These are phyloP conservation scores for Alternaria gansuensis DNA, from an alignment of 2,329 filamentous ascomycete species.

Conservation along the genomic window DNA sequence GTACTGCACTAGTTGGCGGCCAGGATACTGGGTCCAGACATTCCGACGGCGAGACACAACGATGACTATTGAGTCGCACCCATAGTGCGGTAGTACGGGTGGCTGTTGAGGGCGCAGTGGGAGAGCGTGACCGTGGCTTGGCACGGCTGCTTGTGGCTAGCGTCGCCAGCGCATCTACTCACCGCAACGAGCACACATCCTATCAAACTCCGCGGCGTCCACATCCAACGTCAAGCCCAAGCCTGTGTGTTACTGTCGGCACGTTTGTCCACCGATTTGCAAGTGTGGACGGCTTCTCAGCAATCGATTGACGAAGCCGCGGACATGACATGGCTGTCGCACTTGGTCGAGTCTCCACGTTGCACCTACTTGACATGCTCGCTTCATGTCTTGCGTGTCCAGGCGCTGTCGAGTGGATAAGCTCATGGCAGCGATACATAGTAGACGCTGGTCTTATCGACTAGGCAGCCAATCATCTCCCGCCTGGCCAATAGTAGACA, in stretches of 20 bases:
- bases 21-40: constrained; percentile 37
- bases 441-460: constrained; percentile 20
- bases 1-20: constrained; percentile 33
- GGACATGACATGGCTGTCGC: constrained; percentile 49
- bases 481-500: constrained; percentile 36
- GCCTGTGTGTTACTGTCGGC: constrained; percentile 48
- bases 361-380: constrained; percentile 40
- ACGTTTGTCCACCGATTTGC: constrained; percentile 46
- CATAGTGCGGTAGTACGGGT: constrained; percentile 34
- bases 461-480: constrained; percentile 20
- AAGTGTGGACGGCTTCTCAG: constrained; percentile 28
- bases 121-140: constrained; percentile 43
- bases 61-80: constrained; percentile 27
- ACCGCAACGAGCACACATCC: constrained; percentile 47
- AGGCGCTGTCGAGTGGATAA: constrained; percentile 26
- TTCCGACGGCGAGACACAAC: constrained; percentile 36
- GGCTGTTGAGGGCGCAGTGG: constrained; percentile 37
- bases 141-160: constrained; percentile 31
- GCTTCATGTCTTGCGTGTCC: constrained; percentile 28
- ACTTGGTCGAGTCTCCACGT: constrained; percentile 53
- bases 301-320: constrained; percentile 29
- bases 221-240: constrained; percentile 47
- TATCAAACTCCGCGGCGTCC: constrained; percentile 45
- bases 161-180: constrained; percentile 51
- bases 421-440: constrained; percentile 23